Evolutionary conservation across 2,329 filamentous ascomycete genomes (phyloP).

Genomic region (Colletotrichum brevisporum): DNA sequence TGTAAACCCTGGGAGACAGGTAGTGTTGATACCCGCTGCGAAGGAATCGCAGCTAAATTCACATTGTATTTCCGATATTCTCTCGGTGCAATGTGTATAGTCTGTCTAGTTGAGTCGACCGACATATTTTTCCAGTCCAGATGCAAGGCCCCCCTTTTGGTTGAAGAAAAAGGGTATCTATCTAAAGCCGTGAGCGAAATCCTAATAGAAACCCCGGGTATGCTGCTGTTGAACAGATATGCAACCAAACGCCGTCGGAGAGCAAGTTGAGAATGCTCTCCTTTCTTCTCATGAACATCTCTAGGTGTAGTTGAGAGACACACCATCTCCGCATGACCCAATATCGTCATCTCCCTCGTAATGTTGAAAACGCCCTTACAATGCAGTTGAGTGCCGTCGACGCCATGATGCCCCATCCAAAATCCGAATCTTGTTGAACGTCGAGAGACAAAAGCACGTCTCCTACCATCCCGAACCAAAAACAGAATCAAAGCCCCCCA

Average conservation of each 20-base stretch:
- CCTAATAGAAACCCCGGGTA: slow-evolving; percentile 31
- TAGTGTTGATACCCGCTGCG: slow-evolving; percentile 27
- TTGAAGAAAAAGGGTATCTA: slow-evolving; percentile 56
- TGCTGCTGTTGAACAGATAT: slow-evolving; percentile 38
- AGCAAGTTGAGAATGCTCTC: slow-evolving; percentile 40
- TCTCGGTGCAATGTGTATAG: background rate
- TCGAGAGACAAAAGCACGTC: background rate
- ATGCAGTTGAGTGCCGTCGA: slow-evolving; percentile 39
- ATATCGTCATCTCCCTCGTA: background rate
- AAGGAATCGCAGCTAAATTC: slow-evolving; percentile 13
- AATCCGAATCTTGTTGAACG: slow-evolving; percentile 21
- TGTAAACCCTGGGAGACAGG: background rate
- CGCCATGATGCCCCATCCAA: background rate
- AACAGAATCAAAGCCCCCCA: background rate
- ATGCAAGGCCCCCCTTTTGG: slow-evolving; percentile 43
- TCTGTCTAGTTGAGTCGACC: slow-evolving; percentile 50
- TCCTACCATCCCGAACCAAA: background rate
- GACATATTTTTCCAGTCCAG: slow-evolving; percentile 9
- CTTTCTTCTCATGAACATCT: background rate
- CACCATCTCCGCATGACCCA: slow-evolving; percentile 10
- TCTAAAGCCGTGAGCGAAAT: slow-evolving; percentile 42
- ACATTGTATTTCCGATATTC: background rate
- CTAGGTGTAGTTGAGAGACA: slow-evolving; percentile 26
- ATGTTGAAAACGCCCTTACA: slow-evolving; percentile 34
- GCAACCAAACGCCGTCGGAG: slow-evolving; percentile 38